These are phyloP conservation scores for Tardiomyces digboiensis DNA, from an alignment of 1,139 yeast genomes.

Conservation along the genomic window DNA sequence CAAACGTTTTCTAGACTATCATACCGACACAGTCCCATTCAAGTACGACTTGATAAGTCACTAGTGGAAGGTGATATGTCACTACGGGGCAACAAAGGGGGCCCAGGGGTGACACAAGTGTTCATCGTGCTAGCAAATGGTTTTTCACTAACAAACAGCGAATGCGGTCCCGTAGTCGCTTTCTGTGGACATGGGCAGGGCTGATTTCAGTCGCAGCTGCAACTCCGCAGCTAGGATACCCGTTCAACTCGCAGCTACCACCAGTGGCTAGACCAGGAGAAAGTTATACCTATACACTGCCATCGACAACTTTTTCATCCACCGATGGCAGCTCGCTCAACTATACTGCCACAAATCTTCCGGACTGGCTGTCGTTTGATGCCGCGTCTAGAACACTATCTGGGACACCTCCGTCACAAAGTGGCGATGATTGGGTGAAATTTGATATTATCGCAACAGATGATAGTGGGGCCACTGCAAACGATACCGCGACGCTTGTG, in stretches of 20 bases:
- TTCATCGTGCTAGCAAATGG: no score
- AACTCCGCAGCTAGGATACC: constrained; percentile 58
- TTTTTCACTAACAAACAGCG: not conserved
- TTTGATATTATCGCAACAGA: constrained; percentile 61
- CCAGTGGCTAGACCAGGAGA: constrained; percentile 70
- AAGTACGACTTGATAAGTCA: no score
- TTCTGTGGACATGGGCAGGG: not conserved
- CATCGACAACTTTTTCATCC: constrained; percentile 52
- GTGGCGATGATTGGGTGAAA: constrained; percentile 29
- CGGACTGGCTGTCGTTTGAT: constrained; percentile 76
- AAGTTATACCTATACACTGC: constrained; percentile 56
- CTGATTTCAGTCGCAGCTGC: constrained; percentile 13
- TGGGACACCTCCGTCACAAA: constrained; percentile 56
- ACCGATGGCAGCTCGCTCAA: constrained; percentile 34
- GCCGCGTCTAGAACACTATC: constrained; percentile 45
- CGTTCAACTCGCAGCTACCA: constrained; percentile 76
- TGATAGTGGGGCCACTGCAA: constrained; percentile 33
- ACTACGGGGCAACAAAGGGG: no score
- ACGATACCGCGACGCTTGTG: constrained; percentile 43
- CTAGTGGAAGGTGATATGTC: no score
- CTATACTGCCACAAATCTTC: constrained; percentile 51
- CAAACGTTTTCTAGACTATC: no score
- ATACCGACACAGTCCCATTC: no score
- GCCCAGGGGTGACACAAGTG: no score
- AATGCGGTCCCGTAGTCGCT: not conserved